Base-by-base conservation (phyloP, 345 rosid genomes). In the Angophora floribunda region DNA sequence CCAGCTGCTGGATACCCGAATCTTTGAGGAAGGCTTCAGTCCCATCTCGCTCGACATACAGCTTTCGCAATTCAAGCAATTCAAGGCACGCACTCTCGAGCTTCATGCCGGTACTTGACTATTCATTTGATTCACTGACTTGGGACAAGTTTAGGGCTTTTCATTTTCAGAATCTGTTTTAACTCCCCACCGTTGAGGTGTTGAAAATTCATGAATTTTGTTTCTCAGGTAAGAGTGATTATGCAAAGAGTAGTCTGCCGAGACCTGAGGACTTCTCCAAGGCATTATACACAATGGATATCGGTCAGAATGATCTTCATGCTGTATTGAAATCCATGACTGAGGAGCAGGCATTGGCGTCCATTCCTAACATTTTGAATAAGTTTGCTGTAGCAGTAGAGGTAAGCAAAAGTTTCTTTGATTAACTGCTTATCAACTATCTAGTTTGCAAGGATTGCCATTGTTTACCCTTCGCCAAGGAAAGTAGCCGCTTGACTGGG, bases 301-400 rank as follows among this genome's bases (percentile, higher is more conserved):
- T 97, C 28, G 99, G 99, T 87, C 99, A 97, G 90, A 97, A 97
- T 90, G 99, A 97, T 93, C 98, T 97, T 86, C 96, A 96, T 79
- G 94, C 94, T 52, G 97, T 96, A 55, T 95, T 97, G 85, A 85
- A 98, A 86, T 95, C 89, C 88, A 89, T 95, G 97, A 95, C 92
- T 79, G 75, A 78, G 1, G 96, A 96, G 89, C 98, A 97, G 88
- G 96, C 96, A 51, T 91, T 91, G 55, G 95, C 96, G 30, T 91
- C 95, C 0, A 57, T 97, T 89, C 98, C 98, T 0, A 97, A 95
- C 86, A 96, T 97, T 67, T 85, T 94, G 51, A 91, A 92, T 91
- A 98, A 95, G 90, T 90, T 97, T 61, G 97, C 97, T 87, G 89
- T 96, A 59, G 99, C 98, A 24, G 93, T 96, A 16, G 45, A 67